These are phyloP conservation scores for Beauveria varroae DNA, from an alignment of 2,329 filamentous ascomycete species.

Conservation along the genomic window DNA sequence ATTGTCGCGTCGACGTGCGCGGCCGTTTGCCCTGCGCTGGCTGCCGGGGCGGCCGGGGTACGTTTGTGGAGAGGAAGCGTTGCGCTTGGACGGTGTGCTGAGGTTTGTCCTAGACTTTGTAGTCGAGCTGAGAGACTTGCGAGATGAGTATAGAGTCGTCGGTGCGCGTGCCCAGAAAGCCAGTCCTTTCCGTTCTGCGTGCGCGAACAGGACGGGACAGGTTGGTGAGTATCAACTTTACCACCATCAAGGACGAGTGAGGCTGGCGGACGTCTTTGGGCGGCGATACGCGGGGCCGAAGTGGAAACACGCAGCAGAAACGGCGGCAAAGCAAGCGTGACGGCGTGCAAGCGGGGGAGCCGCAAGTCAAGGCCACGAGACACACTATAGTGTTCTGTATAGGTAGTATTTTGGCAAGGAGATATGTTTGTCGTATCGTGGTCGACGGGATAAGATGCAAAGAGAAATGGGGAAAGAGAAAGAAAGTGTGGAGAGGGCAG, in stretches of 20 bases:
- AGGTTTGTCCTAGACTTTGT: neutral
- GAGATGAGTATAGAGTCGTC: neutral
- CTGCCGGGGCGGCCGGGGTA: neutral
- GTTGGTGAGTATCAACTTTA: too few species aligned
- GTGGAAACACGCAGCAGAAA: neutral
- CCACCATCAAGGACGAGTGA: neutral
- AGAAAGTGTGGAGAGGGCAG: slow-evolving; percentile 2
- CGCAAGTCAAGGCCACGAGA: neutral
- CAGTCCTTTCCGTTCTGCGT: too few species aligned
- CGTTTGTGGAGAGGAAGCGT: neutral
- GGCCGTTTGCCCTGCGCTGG: neutral
- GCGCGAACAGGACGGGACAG: too few species aligned
- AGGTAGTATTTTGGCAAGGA: neutral
- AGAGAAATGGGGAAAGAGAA: slow-evolving; percentile 11
- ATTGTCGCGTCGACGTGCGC: neutral
- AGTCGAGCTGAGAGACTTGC: neutral
- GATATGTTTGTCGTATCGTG: neutral
- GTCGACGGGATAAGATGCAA: neutral
- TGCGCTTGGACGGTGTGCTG: neutral
- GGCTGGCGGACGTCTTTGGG: neutral
- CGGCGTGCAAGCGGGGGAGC: neutral
- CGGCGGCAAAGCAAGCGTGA: neutral
- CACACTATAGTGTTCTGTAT: neutral
- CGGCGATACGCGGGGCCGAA: neutral
- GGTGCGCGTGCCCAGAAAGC: too few species aligned